Evolutionary conservation across 768 basidiomycete genomes (phyloP).

Genomic region (Psilocybe tampanensis): DNA sequence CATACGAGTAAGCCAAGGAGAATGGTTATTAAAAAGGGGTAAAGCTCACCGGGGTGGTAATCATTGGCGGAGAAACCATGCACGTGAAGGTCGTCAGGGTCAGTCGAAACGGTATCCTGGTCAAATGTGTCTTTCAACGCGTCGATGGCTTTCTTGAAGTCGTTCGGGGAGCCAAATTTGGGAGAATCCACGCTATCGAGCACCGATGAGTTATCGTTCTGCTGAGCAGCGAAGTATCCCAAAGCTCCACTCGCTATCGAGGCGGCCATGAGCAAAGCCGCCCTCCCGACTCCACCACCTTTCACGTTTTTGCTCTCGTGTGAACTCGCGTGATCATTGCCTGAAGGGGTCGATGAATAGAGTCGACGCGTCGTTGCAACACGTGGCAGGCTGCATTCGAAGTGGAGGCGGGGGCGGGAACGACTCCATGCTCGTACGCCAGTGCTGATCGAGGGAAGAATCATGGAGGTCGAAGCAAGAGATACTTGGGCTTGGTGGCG

Average conservation of each 20-base stretch:
- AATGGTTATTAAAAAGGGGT: not conserved
- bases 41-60: constrained; percentile 46
- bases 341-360: constrained; percentile 2
- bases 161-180: constrained; percentile 1
- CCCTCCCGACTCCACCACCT: not conserved
- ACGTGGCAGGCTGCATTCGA: not conserved
- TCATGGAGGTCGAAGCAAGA: not conserved
- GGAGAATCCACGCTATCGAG: not conserved
- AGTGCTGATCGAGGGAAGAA: not conserved
- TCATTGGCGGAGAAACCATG: constrained; percentile 60
- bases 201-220: not conserved
- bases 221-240: constrained; percentile 1
- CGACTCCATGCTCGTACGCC: not conserved
- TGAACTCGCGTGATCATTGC: constrained; percentile 1
- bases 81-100: constrained; percentile 47
- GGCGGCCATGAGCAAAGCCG: not conserved
- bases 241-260: constrained; percentile 4
- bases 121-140: not conserved
- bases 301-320: constrained; percentile 2
- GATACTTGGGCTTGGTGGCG: not conserved
- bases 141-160: constrained; percentile 3
- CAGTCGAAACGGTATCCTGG: constrained; percentile 41
- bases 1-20: not conserved
- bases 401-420: not conserved
- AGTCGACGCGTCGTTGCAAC: not conserved